Percentiles rank a stretch among this genome's conserved stretches.
Conservation (phyloP, 2,329 filamentous ascomycete species). For the Thermothelomyces thermophilus region DNA sequence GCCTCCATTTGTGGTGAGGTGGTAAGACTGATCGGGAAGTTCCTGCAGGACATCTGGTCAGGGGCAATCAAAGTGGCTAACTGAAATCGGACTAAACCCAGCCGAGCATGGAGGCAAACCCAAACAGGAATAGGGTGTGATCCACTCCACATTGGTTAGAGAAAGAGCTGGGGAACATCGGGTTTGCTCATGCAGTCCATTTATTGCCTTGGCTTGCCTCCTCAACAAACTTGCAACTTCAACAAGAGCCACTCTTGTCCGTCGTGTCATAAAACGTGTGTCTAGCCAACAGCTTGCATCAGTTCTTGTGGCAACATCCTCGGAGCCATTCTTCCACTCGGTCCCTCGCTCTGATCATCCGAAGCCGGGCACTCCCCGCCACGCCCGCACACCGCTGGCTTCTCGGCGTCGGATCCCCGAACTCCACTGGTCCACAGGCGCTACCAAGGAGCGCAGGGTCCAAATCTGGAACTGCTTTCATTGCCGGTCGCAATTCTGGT, state of each 20-base stretch:
- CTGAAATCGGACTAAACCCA: not conserved
- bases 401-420: not conserved
- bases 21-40: not conserved
- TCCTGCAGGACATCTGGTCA: not conserved
- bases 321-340: not conserved
- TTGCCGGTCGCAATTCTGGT: not conserved
- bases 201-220: constrained; percentile 3
- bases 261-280: not conserved
- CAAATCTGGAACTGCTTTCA: constrained; percentile 1
- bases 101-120: constrained; percentile 4
- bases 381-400: constrained; percentile 12
- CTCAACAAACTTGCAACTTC: not conserved
- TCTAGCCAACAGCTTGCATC: not conserved
- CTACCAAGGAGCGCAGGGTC: constrained; percentile 3
- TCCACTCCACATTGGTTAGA: not conserved
- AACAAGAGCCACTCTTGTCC: not conserved
- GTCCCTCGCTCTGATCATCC: too few species aligned
- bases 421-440: constrained; percentile 13
- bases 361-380: constrained; percentile 3
- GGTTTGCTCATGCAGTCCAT: constrained; percentile 4
- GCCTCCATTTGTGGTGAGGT: too few species aligned
- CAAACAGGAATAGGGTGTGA: not conserved
- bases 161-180: constrained; percentile 1
- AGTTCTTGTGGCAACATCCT: not conserved
- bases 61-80: constrained; percentile 3